Percentiles rank a stretch among this genome's conserved stretches.
phyloP scores from a whole-genome alignment of 2,329 filamentous ascomycete species.

The Didymella segeticola region DNA sequence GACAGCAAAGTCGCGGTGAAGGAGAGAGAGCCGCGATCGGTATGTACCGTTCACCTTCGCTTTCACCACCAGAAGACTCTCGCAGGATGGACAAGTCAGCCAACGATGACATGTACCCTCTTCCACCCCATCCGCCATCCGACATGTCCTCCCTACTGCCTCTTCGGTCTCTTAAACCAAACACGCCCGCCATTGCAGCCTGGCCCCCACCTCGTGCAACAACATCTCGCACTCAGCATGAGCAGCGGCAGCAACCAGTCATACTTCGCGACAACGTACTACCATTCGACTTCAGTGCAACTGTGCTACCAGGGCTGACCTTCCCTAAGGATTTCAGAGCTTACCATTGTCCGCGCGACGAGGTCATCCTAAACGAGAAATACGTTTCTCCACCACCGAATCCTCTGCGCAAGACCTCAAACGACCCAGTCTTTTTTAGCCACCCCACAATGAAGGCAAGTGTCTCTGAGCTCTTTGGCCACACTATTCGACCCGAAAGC shows the following conservation, averaged over 20 bases:
- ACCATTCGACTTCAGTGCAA: constrained; percentile 54
- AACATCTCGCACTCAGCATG: background rate
- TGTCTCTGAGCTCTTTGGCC: constrained; percentile 16
- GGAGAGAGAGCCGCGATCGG: constrained; percentile 83
- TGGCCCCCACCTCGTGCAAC: background rate
- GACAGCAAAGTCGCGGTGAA: constrained; percentile 68
- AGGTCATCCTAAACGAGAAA: background rate
- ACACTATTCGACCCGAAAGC: constrained; percentile 83
- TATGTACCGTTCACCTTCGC: constrained; percentile 68
- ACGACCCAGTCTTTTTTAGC: constrained; percentile 70
- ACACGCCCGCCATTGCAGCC: background rate
- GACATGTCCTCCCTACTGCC: background rate
- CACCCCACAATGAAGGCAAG: constrained; percentile 12
- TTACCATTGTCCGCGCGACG: constrained; percentile 2
- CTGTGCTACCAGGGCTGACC: constrained; percentile 43
- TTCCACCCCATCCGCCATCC: background rate
- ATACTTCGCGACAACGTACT: background rate
- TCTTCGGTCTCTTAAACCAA: background rate
- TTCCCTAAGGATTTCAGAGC: constrained; percentile 4
- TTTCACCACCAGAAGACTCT: constrained; percentile 60
- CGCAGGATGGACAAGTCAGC: background rate
- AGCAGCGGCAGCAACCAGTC: background rate
- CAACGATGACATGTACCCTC: background rate
- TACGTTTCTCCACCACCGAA: constrained; percentile 51
- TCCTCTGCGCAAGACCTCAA: background rate